These are phyloP conservation scores for Hypsizygus marmoreus DNA, from an alignment of 768 basidiomycete genomes.

Conservation along the genomic window DNA sequence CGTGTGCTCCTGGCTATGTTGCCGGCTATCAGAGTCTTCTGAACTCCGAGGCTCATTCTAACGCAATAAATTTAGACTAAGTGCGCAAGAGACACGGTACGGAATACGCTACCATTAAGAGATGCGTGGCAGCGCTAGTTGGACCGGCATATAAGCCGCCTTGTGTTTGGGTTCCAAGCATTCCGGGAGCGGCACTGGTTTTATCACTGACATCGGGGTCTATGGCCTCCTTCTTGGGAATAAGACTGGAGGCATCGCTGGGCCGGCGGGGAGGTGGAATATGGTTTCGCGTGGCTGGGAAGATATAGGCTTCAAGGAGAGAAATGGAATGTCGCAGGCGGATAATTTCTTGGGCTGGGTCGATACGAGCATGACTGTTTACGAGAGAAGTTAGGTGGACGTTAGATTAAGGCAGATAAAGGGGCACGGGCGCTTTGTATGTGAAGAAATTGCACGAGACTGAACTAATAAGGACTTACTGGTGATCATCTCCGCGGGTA, in stretches of 20 bases:
- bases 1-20: slow-evolving; percentile 50
- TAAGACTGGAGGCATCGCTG: slow-evolving; percentile 37
- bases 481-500: slow-evolving; percentile 62
- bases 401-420: slow-evolving; percentile 19
- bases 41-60: slow-evolving; percentile 51
- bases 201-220: slow-evolving; percentile 51
- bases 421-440: slow-evolving; percentile 8
- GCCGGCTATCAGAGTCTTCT: slow-evolving; percentile 55
- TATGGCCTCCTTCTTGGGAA: slow-evolving; percentile 56
- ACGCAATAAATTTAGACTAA: slow-evolving; percentile 18
- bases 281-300: slow-evolving; percentile 43
- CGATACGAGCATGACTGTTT: slow-evolving; percentile 47
- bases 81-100: slow-evolving; percentile 12
- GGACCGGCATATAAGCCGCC: slow-evolving; percentile 80
- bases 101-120: slow-evolving; percentile 52
- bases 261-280: slow-evolving; percentile 34
- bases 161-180: slow-evolving; percentile 64
- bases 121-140: slow-evolving; percentile 72
- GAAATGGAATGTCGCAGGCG: slow-evolving; percentile 68
- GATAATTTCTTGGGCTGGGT: slow-evolving; percentile 67
- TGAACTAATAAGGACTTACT: slow-evolving; percentile 40
- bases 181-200: slow-evolving; percentile 54
- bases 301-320: slow-evolving; percentile 64
- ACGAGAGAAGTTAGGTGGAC: slow-evolving; percentile 14
- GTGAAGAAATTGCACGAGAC: slow-evolving; percentile 16